Conservation (phyloP, 805 yeast species). For the Pichia deserticola region DNA sequence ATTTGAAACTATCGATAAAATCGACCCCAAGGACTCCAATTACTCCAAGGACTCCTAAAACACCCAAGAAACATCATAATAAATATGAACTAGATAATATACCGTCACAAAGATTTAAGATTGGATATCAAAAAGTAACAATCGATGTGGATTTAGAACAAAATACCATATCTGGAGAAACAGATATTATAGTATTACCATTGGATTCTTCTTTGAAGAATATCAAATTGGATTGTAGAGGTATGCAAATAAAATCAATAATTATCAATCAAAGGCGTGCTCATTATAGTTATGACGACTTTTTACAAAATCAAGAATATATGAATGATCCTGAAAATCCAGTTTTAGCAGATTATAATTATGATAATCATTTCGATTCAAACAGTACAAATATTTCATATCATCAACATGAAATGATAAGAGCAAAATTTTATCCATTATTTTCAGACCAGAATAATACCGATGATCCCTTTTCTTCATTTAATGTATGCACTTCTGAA, state of each 20-base stretch:
- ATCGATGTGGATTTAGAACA: conserved; percentile 73
- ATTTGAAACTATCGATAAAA: conserved; percentile 13
- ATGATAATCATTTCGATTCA: conserved; percentile 32
- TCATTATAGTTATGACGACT: conserved; percentile 50
- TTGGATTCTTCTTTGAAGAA: conserved; percentile 47
- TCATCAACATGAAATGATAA: conserved; percentile 53
- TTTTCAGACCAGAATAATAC: conserved; percentile 39
- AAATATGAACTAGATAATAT: conserved; percentile 20
- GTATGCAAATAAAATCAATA: conserved; percentile 56
- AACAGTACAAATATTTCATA: conserved; percentile 35
- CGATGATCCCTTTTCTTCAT: conserved; percentile 22
- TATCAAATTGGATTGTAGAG: conserved; percentile 74
- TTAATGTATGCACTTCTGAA: conserved; percentile 50
- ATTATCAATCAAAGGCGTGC: conserved; percentile 56
- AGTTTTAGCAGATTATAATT: conserved; percentile 24
- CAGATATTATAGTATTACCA: conserved; percentile 80
- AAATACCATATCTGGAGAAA: conserved; percentile 55
- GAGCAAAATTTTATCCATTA: conserved; percentile 44
- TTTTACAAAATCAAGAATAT: conserved; percentile 30
- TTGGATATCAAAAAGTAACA: conserved; percentile 79
- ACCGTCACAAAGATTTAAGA: conserved; percentile 44
- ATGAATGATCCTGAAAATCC: conserved; percentile 26
- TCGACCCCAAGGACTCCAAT: conserved; percentile 17
- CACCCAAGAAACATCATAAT: conserved; percentile 20
- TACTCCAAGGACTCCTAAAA: conserved; percentile 15